Evolutionary conservation across 2,329 filamentous ascomycete species (phyloP), one percentile per base, ranked within the genome.

Genomic region (Dendryphion nanum): DNA sequence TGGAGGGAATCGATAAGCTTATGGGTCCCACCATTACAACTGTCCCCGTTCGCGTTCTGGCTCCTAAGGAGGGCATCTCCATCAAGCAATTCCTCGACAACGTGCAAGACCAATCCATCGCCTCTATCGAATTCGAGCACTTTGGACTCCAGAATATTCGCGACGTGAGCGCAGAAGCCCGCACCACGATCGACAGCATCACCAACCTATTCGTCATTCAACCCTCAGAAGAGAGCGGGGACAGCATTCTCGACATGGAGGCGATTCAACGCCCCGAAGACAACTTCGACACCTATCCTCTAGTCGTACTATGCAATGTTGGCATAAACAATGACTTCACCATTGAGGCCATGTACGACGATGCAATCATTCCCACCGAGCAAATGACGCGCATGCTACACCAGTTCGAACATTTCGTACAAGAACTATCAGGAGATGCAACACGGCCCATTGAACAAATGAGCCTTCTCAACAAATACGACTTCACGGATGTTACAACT

Each of bases 81-180:
- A 21, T 45, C 5, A 24, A 30, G 24, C 14, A 46, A 2, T 49
- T 45, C 29, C 35, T 57, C 4, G 12, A 44, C 6, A 36, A 34
- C 12, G 41, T 54, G 5, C 51, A 55, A 30, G 21, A 37, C 8
- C 42, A 45, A 18, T 40, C 47, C 6, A 40, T 39, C 17, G 39
- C 42, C 12, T 41, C 40, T 13, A 45, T 52, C 10, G 34, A 39
- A 3, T 48, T 46, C 8, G 51, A 62, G 31, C 47, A 52, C 2
- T 50, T 66, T 19, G 71, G 71, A 16, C 52, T 74, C 3, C 71
- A 72, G 35, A 63, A 66, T 19, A 73, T 74, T 31, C 35, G 41
- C 18, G 30, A 42, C 14, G 20, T 54, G 18, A 46, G 42, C 29
- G 20, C 33, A 1, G 64, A 71, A 35, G 55, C 63, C 2, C 57